Evolutionary conservation across 176 grass and related monocot species (phyloP), one percentile per base, ranked within the genome.

Genomic region (Panicum miliaceum): DNA sequence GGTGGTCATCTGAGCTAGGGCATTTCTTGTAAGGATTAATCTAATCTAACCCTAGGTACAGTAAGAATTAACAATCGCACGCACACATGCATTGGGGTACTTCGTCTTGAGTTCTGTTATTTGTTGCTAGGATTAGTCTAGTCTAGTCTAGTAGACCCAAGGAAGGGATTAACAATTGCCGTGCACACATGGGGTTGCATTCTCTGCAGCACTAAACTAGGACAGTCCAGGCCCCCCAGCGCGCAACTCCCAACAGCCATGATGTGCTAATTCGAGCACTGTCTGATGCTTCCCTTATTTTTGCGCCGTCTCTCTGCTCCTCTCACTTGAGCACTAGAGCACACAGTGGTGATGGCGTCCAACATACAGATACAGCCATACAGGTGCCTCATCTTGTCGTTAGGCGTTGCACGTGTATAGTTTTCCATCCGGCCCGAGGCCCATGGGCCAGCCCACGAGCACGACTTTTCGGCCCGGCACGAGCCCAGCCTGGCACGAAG

Each of bases 221-320:
- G 4, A 4, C 19, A 6, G 61, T 64, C 45, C 37, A 42, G 66
- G 8, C n/a, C 50, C 37, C 58, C 45, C 46, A 65, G 0, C 79
- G 56, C 63, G 84, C 84, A 60, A 57, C 80, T 23, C 37, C 80
- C 82, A 37, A 2, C 80, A 53, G 37, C 89, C 68, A 87, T 87
- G 80, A 84, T 84, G 84, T 20, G 23, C 84, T 61, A 79, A 73
- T 83, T 80, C 60, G 80, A 90, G 80, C 48, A 37, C 84, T 87
- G 80, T 79, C 84, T 59, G 22, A 5, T 43, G 59, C 45, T 46
- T 8, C 58, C 66, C 73, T 60, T 58, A 20, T 32, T 32, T 32
- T n/a, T n/a, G n/a, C n/a, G n/a, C n/a, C n/a, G n/a, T n/a, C n/a
- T n/a, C n/a, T 69, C 19, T 76, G 43, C 11, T 14, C 11, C 38